Conservation (phyloP, 2,329 filamentous ascomycete species). For the Rutstroemia sp. region DNA sequence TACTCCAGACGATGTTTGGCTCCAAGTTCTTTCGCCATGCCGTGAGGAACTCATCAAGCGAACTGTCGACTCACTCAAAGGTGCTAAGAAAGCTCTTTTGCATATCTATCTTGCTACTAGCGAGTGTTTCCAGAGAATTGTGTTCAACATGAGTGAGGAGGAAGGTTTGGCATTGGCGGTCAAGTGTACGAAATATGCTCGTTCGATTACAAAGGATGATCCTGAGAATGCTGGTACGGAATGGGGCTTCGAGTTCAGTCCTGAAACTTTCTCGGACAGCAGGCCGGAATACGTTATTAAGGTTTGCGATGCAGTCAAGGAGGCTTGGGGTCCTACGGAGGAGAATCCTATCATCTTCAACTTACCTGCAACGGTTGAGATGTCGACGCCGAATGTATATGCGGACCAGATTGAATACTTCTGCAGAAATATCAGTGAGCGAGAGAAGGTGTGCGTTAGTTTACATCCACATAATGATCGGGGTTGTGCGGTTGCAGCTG, state of each 20-base stretch:
- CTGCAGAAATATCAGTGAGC: constrained; percentile 73
- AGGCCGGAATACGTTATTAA: constrained; percentile 73
- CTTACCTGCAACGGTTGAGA: constrained; percentile 90
- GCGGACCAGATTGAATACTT: constrained; percentile 97
- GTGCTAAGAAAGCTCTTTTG: constrained; percentile 87
- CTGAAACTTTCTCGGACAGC: constrained; percentile 87
- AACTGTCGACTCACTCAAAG: constrained; percentile 82
- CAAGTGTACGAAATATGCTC: constrained; percentile 76
- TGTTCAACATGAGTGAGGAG: constrained; percentile 82
- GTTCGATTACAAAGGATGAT: constrained; percentile 82
- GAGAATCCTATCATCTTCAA: constrained; percentile 92
- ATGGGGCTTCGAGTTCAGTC: constrained; percentile 79
- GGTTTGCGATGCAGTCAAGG: constrained; percentile 90
- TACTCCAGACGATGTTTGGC: constrained; percentile 80
- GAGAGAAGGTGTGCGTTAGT: constrained; percentile 81
- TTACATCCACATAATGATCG: constrained; percentile 94
- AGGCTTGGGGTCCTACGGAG: constrained; percentile 76
- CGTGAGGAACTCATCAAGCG: constrained; percentile 82
- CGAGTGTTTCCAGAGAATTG: constrained; percentile 86
- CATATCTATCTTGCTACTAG: constrained; percentile 96
- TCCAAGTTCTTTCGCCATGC: constrained; percentile 90
- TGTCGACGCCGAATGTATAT: constrained; percentile 90
- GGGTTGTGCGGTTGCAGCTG: constrained; percentile 80
- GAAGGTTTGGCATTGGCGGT: constrained; percentile 77
- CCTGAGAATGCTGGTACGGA: constrained; percentile 48